Base-by-base conservation (phyloP, 495 filamentous ascomycete species). In the Aspergillus funiculosus region DNA sequence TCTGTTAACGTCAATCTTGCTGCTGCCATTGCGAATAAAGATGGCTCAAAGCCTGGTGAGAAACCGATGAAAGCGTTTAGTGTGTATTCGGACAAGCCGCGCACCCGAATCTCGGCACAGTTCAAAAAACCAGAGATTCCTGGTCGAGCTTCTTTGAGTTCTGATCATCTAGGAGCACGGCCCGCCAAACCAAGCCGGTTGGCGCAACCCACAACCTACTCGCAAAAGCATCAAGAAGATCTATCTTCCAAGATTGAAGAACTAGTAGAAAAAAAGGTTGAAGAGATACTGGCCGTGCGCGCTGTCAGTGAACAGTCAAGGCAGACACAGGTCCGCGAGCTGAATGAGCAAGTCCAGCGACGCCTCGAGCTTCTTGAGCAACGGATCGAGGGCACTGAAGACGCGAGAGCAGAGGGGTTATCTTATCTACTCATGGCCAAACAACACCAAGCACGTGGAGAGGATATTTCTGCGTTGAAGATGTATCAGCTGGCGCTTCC, bases 391-490 rank as follows among this genome's bases (percentile, higher is more conserved):
- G 80, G 74, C 18, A 72, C 78, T 11, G 84, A 94, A 34, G 85
- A 91, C 57, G 70, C 73, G 4, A 74, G 85, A 36, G 79, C 86
- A 0, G 85, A 95, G 48, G 91, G 90, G 0, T 59, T 96, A 13
- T 86, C 85, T 0, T 88, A 83, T 52, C 62, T 96, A 41, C 72
- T 96, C 11, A 90, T 94, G 78, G 92, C 89, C 0, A 88, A 92
- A 51, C 89, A 96, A 55, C 88, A 95, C 52, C 86, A 86, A 48
- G 85, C 82, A 19, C 73, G 83, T 1, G 88, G 88, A 0, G 87
- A 96, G 48, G 79, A 91, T 34, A 66, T 67, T 3, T 86, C 79
- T 18, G 89, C 90, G 0, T 61, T 98, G 52, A 82, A 75, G 54
- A 89, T 94, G 81, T 96, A 94, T 51, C 81, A 88, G 58, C 68